Evolutionary conservation across 1,284 basidiomycete genomes (phyloP).

Genomic region (Leccinum subfulvum): DNA sequence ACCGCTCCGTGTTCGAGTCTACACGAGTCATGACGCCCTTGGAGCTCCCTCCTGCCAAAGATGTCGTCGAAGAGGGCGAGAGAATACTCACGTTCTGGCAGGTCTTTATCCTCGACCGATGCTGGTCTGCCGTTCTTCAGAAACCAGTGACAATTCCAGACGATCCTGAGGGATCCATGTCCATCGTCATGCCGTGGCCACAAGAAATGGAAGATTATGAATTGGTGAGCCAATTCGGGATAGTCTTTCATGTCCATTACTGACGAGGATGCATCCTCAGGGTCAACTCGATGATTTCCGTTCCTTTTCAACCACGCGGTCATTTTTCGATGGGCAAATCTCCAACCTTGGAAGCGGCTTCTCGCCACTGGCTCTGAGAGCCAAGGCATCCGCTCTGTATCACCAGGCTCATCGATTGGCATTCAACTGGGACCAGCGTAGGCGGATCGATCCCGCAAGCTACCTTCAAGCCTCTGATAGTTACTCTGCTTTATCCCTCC

Average conservation of each 20-base stretch:
- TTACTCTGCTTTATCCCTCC: constrained; percentile 40
- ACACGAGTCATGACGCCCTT: too few relatives aligned
- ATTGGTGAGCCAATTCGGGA: constrained; percentile 39
- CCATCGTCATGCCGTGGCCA: constrained; percentile 68
- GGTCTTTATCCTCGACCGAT: too few relatives aligned
- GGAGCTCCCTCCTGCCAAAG: too few relatives aligned
- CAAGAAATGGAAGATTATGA: constrained; percentile 59
- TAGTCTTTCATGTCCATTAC: constrained; percentile 6
- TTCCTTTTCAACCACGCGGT: constrained; percentile 55
- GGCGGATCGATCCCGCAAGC: constrained; percentile 28
- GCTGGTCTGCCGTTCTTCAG: too few relatives aligned
- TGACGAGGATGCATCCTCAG: constrained; percentile 36
- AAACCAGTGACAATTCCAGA: too few relatives aligned
- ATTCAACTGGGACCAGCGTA: constrained; percentile 58
- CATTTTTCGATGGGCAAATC: constrained; percentile 60
- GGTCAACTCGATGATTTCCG: constrained; percentile 52
- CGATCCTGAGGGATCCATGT: constrained; percentile 32
- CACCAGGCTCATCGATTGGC: constrained; percentile 62
- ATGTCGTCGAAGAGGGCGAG: too few relatives aligned
- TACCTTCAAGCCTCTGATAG: constrained; percentile 18
- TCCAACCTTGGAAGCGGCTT: constrained; percentile 51
- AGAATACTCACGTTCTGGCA: too few relatives aligned
- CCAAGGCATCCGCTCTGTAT: constrained; percentile 73
- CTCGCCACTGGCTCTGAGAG: constrained; percentile 60
- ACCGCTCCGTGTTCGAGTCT: too few relatives aligned